Conservation (phyloP, 192 early-diverging fungal species). For the Mortierella hygrophila region DNA sequence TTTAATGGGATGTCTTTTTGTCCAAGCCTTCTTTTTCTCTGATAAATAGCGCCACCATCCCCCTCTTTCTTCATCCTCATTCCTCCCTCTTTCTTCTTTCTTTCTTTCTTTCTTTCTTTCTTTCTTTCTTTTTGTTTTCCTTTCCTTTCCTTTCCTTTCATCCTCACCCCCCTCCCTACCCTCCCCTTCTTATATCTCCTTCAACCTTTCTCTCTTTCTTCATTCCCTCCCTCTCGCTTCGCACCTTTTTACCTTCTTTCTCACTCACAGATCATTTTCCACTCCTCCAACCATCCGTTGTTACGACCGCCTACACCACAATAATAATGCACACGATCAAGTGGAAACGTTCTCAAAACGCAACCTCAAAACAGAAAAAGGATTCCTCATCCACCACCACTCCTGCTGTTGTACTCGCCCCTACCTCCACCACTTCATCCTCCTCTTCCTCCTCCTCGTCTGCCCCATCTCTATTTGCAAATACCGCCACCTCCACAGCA, state of each 20-base stretch:
- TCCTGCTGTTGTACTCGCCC: not conserved
- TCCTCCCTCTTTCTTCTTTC: not conserved
- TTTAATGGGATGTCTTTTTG: not conserved
- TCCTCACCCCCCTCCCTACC: no score
- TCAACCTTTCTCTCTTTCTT: not conserved
- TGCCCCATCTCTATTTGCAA: not conserved
- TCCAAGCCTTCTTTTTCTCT: not conserved
- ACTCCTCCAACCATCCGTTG: no score
- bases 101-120: not conserved
- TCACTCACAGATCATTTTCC: no score
- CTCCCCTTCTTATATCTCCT: not conserved
- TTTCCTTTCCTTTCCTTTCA: not conserved
- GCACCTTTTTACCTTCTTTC: not conserved
- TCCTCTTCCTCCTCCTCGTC: slow-evolving; percentile 9
- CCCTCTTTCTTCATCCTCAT: not conserved
- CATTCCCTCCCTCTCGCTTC: not conserved
- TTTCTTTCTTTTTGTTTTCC: not conserved
- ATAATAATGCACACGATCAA: slow-evolving; percentile 17
- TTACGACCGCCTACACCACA: not conserved
- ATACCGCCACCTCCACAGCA: not conserved
- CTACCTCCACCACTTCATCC: not conserved
- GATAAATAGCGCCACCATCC: not conserved
- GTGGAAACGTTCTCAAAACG: slow-evolving; percentile 29
- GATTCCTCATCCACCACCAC: not conserved
- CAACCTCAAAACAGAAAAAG: slow-evolving; percentile 6